A percentile compares a stretch with the other conserved stretches of the same genome.
Evolutionary conservation across 345 rosid species (phyloP).

Genomic region (Syzygium oleosum): DNA sequence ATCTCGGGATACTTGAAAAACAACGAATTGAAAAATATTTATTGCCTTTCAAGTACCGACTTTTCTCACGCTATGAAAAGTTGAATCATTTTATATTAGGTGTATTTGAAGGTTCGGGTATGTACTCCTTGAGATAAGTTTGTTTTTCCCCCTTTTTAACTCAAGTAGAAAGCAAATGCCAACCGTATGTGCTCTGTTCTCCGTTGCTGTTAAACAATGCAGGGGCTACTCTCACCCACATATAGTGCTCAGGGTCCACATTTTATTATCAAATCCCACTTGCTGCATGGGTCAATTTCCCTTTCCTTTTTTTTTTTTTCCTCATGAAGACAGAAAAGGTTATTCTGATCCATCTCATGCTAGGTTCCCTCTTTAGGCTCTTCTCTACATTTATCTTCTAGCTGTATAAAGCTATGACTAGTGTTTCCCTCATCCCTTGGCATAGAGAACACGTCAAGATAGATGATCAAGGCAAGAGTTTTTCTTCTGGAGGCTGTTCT

Average conservation of each 20-base stretch:
- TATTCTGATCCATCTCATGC: neutral
- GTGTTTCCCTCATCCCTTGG: neutral
- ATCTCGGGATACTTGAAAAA: neutral
- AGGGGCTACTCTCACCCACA: conserved; percentile 12
- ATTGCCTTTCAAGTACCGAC: neutral
- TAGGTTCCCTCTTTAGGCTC: neutral
- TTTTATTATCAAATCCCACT: neutral
- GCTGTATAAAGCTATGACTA: neutral
- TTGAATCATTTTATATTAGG: neutral
- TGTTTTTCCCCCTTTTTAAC: neutral
- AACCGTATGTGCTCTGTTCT: neutral
- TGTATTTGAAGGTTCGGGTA: neutral
- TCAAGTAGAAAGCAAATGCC: neutral
- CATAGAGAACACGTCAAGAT: neutral
- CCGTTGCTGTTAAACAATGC: neutral
- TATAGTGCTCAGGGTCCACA: conserved; percentile 32
- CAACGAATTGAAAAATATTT: neutral
- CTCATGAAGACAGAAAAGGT: neutral
- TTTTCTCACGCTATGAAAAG: neutral
- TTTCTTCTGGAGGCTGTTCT: neutral
- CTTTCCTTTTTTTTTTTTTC: neutral
- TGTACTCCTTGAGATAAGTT: neutral
- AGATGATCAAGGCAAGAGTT: neutral
- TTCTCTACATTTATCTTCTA: neutral
- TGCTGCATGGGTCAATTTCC: neutral